Conservation (phyloP, 257 asterid genomes). For the Primulina huaijiensis region DNA sequence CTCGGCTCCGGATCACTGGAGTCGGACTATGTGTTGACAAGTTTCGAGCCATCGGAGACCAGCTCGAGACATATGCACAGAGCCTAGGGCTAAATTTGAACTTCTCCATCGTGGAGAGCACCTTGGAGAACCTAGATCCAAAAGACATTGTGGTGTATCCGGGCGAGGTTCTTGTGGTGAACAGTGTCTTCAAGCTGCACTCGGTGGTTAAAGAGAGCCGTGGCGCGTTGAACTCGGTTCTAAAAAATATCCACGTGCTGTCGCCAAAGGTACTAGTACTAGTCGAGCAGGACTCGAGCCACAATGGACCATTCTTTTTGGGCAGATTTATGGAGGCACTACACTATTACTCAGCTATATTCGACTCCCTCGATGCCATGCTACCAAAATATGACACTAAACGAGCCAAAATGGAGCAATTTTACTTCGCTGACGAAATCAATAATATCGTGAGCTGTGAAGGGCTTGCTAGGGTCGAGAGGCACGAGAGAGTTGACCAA, state of each 20-base stretch:
- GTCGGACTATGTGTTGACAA: slow-evolving; percentile 44
- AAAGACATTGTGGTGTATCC: slow-evolving; percentile 42
- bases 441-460: slow-evolving; percentile 84
- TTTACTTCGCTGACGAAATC: slow-evolving; percentile 79
- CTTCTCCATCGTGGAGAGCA: slow-evolving; percentile 52
- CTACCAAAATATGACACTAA: slow-evolving; percentile 71
- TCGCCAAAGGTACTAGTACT: slow-evolving; percentile 58
- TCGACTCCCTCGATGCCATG: slow-evolving; percentile 70
- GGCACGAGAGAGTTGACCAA: slow-evolving; percentile 84
- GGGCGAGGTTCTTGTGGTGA: slow-evolving; percentile 60
- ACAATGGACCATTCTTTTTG: slow-evolving; percentile 74
- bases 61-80: slow-evolving; percentile 48
- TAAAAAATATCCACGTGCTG: slow-evolving; percentile 56
- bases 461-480: slow-evolving; percentile 75
- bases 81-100: slow-evolving; percentile 41
- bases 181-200: slow-evolving; percentile 70
- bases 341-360: slow-evolving; percentile 74
- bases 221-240: slow-evolving; percentile 66
- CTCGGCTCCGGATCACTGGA: slow-evolving; percentile 54
- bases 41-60: slow-evolving; percentile 49
- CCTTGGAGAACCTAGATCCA: slow-evolving; percentile 51
- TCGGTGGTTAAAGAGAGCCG: slow-evolving; percentile 82
- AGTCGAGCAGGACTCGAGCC: slow-evolving; percentile 86
- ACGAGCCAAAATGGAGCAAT: slow-evolving; percentile 79
- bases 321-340: slow-evolving; percentile 86